Base-by-base conservation (phyloP, 164 flowering plant species). In the Nymphaea colorata region DNA sequence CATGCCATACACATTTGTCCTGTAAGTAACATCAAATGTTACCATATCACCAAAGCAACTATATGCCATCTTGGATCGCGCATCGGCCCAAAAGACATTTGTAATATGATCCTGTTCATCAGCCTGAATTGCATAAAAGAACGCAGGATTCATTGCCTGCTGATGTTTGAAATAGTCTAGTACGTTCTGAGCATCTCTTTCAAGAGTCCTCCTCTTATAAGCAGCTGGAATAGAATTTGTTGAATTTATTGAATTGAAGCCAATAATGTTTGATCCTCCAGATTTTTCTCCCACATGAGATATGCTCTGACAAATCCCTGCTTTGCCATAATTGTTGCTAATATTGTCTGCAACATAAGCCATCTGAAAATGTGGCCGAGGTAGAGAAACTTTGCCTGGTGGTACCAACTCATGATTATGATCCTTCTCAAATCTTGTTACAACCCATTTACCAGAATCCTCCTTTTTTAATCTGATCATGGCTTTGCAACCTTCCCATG, bases 361-460 rank as follows among this genome's bases (percentile, higher is more conserved):
- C 8, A 60, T 60, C 3, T 18, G 59, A 67, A 51, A 61, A 53
- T 72, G 74, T 42, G 74, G 62, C 47, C 70, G 74, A 63, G 67
- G 70, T 10, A 53, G 43, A 44, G 44, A 42, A 5, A 67, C 70
- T 67, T 67, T 66, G 25, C 66, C 67, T 55, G 66, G 63, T 43
- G 69, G 67, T 12, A 17, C 47, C 8, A 67, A 47, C 10, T 43
- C 73, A 45, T 71, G 69, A 43, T 66, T 66, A 41, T 71, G 74
- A 12, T 71, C 69, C 69, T 71, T 71, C 3, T 44, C 51, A 44
- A 51, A 61, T 42, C 41, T 43, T 17, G 41, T n/a, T 4, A 71
- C 41, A 51, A 67, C 66, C 69, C 74, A 71, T 66, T 67, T 71
- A 42, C 69, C 69, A 59, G 73, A 62, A 42, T 71, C 74, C 17